Evolutionary conservation across 306 rosid species (phyloP).

Genomic region (Vachellia collinsii): DNA sequence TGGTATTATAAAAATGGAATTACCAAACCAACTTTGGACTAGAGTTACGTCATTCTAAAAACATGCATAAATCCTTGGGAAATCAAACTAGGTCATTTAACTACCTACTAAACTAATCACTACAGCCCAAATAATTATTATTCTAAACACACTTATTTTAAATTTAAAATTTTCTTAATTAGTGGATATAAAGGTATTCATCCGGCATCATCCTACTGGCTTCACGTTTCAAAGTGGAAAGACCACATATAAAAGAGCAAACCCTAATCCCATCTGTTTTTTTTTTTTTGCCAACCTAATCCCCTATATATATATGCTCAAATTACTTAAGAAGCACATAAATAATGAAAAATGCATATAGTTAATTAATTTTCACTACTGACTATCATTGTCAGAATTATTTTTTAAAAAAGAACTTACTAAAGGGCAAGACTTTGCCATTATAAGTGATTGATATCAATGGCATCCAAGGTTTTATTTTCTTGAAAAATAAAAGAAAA

Average conservation of each 20-base stretch:
- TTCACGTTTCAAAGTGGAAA: conserved; percentile 20
- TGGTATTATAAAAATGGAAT: conserved; percentile 7
- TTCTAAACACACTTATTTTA: not conserved
- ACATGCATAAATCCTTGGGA: not conserved
- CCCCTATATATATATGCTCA: too few relatives aligned
- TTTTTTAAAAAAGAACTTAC: too few relatives aligned
- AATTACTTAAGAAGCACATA: too few relatives aligned
- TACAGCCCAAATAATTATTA: not conserved
- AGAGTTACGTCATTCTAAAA: conserved; percentile 34
- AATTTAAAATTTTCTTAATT: not conserved
- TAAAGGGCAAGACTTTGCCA: too few relatives aligned
- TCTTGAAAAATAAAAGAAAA: too few relatives aligned
- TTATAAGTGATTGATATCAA: too few relatives aligned
- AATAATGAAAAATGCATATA: too few relatives aligned
- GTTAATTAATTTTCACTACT: too few relatives aligned
- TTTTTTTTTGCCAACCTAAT: too few relatives aligned
- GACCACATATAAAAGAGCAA: not conserved
- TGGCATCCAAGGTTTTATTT: too few relatives aligned
- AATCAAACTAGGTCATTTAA: conserved; percentile 6
- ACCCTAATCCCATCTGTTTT: too few relatives aligned
- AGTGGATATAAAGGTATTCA: conserved; percentile 16
- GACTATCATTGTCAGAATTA: too few relatives aligned
- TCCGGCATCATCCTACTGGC: conserved; percentile 18
- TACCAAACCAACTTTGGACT: conserved; percentile 9
- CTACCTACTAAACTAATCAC: conserved; percentile 6